Percentiles rank a stretch among this genome's conserved stretches.
Evolutionary conservation across 2,329 filamentous ascomycete species (phyloP).

Genomic region (Colletotrichum aenigma): DNA sequence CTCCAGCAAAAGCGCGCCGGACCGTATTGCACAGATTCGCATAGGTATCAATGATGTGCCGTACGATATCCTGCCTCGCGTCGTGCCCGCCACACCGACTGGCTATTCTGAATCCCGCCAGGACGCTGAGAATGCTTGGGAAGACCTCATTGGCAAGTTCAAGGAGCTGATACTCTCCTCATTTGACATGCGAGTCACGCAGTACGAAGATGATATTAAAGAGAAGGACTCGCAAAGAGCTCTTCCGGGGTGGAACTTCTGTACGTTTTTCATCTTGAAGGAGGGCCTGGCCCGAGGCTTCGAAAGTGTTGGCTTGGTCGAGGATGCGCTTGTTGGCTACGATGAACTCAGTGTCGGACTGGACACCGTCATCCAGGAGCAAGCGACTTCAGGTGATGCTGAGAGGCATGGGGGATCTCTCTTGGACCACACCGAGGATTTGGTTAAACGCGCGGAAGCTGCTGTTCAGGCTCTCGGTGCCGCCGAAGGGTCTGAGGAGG

Average conservation of each 20-base stretch:
- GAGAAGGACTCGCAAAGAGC: constrained; percentile 88
- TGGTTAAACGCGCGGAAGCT: constrained; percentile 63
- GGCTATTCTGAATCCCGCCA: constrained; percentile 73
- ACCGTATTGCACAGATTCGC: constrained; percentile 85
- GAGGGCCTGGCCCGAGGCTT: constrained; percentile 93
- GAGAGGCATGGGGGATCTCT: constrained; percentile 76
- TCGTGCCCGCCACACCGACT: constrained; percentile 66
- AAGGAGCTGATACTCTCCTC: constrained; percentile 86
- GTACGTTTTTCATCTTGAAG: constrained; percentile 97
- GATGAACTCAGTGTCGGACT: constrained; percentile 91
- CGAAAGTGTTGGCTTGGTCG: constrained; percentile 93
- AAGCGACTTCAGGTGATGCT: constrained; percentile 61
- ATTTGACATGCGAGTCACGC: constrained; percentile 87
- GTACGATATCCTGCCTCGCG: constrained; percentile 66
- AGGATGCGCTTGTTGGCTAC: constrained; percentile 93
- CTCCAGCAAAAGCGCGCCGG: constrained; percentile 71
- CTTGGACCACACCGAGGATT: constrained; percentile 73
- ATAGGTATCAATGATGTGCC: constrained; percentile 74
- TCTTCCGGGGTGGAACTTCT: constrained; percentile 97
- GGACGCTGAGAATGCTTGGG: constrained; percentile 83
- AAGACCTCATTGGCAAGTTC: constrained; percentile 83
- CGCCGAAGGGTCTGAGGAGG: constrained; percentile 33
- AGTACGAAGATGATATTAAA: constrained; percentile 97
- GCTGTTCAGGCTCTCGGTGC: constrained; percentile 45
- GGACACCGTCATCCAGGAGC: constrained; percentile 80